Base-by-base conservation (phyloP, 1,284 basidiomycete genomes). In the Ganoderma resinaceum region DNA sequence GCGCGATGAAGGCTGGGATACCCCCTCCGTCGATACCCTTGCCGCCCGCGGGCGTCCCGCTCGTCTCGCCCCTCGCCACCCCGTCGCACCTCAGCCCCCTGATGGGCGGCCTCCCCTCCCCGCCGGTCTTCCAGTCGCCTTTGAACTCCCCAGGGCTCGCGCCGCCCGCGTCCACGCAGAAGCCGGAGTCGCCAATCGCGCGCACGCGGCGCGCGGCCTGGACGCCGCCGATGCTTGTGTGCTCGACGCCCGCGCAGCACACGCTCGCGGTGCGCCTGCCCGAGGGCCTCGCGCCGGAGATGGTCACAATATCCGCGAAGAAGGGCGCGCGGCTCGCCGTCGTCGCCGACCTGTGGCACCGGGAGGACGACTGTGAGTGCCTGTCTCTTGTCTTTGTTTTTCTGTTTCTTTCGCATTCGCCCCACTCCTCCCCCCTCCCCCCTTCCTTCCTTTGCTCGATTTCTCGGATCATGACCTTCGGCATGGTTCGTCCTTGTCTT, bases 221-320 rank as follows among this genome's bases (percentile, higher is more conserved):
- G 16, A 69, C 68, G 12, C 67, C 74, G n/a, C 69, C 70, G 23
- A 73, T 75, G 72, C 63, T 60, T 35, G 37, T 73, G 31, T 62
- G 59, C 58, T 67, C 72, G 33, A 71, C 68, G 23, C 18, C 38
- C 20, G 38, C 38, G 16, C 69, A 83, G 82, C 69, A 85, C 84
- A 14, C 79, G 4, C 70, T 75, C 31, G 66, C 65, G 11, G 74
- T 73, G 14, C 68, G 53, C 73, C 74, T 35, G 40, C 76, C 64
- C 40, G 74, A 74, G 76, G 70, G 72, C 40, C 55, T 75, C 68
- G 62, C 72, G 63, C 66, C 75, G 70, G 77, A 73, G 76, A 82
- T 74, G 80, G 78, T 70, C 75, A 82, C 74, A n/a, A 75, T 67
- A 26, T 71, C 72, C 67, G 69, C 71, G 65, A 73, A 77, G 70